Evolutionary conservation across 805 yeast genomes (phyloP), one percentile per base, ranked within the genome.

Genomic region (Saturnispora serradocipensis): DNA sequence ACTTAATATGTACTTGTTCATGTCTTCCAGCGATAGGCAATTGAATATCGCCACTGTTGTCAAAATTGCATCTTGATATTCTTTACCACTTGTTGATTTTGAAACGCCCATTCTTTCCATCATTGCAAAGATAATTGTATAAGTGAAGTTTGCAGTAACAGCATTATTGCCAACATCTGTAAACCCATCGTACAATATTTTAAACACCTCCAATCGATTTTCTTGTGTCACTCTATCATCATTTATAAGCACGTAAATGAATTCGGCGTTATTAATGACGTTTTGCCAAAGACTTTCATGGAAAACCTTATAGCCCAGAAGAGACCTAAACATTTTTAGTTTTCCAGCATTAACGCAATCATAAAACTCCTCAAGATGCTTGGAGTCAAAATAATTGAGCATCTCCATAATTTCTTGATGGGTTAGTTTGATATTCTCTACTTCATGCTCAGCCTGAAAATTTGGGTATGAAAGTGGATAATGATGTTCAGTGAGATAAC

Each of bases 271-370:
- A 15, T 38, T 16, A 18, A 52, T 44, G 4, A 53, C 20, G 6
- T 34, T 30, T 6, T 36, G 16, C 15, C 49, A 43, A 18, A 54
- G 38, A 2, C n/a, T 5, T 15, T 35, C 39, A 27, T 53, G 56
- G 25, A 43, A 42, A 9, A 16, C 36, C n/a, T 43, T 38, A 8
- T 39, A 24, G 11, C 28, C 22, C 34, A 47, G 40, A 9, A 30
- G 42, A 45, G 28, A 36, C 25, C 53, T 46, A 10, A 53, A 24
- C 2, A 20, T 8, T 25, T 53, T 42, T 5, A 53, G 27, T 15
- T 36, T 35, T 4, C 16, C 24, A 4, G 24, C 15, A n/a, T 20
- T 50, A 16, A 46, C 36, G 13, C n/a, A 11, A n/a, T 44, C 42
- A 10, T 44, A 42, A 11, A 46, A 50, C 8, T 53, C 48, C 11